These are phyloP conservation scores for Mrakiaceae sp. DNA, from an alignment of 1,284 basidiomycete species.

Conservation along the genomic window DNA sequence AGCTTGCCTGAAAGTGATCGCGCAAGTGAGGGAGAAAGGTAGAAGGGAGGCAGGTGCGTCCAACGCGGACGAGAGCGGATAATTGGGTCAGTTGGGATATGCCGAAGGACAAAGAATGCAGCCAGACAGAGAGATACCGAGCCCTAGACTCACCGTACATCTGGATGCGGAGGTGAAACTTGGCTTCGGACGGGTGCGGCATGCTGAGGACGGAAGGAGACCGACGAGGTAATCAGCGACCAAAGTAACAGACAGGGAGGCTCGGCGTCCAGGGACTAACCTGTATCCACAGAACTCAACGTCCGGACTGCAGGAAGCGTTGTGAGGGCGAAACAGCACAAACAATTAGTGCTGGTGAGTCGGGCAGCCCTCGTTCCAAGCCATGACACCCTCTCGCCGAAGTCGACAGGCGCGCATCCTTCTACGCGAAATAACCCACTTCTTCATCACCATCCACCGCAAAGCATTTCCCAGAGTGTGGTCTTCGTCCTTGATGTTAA, in stretches of 20 bases:
- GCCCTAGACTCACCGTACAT: conserved; percentile 75
- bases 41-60: neutral
- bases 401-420: neutral
- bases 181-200: conserved; percentile 92
- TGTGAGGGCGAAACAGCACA: neutral
- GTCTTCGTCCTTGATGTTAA: conserved; percentile 82
- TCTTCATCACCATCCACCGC: conserved; percentile 98
- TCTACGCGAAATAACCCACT: conserved; percentile 46
- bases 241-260: neutral
- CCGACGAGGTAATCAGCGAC: neutral
- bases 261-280: conserved; percentile 37
- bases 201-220: conserved; percentile 43
- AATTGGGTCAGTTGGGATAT: no score
- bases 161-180: conserved; percentile 91
- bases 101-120: no score
- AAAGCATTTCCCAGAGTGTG: conserved; percentile 92
- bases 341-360: neutral
- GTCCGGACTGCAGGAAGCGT: conserved; percentile 59
- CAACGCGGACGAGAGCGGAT: conserved; percentile 1
- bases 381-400: neutral
- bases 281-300: conserved; percentile 99
- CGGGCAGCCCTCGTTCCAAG: no score
- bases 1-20: conserved; percentile 47
- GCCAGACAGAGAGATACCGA: neutral
- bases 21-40: neutral